phyloP scores from a whole-genome alignment of 192 early-diverging fungal genomes.

The Entrophospora sp. region DNA sequence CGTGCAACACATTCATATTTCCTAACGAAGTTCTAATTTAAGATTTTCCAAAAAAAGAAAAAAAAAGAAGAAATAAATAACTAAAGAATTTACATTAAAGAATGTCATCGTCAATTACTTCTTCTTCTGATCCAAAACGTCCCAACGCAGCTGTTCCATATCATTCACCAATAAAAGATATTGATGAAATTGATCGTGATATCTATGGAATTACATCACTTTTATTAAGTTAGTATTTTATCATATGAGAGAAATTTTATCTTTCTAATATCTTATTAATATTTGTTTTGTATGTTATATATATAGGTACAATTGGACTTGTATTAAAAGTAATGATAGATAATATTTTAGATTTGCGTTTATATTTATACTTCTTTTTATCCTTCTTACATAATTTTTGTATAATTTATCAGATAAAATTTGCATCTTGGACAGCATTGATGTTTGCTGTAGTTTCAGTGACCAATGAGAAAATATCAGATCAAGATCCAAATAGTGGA shows the following conservation, averaged over 20 bases:
- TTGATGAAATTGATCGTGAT: constrained; percentile 10
- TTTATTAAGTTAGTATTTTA: constrained; percentile 5
- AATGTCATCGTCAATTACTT: no score
- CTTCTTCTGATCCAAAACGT: background rate
- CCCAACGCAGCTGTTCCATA: background rate
- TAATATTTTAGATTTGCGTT: background rate
- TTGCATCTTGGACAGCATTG: background rate
- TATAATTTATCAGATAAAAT: constrained; percentile 1
- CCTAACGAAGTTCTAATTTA: no score
- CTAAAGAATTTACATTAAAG: no score
- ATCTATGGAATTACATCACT: background rate
- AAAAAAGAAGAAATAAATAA: no score
- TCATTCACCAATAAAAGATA: background rate
- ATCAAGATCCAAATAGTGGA: constrained; percentile 1
- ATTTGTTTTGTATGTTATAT: background rate
- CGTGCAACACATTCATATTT: no score
- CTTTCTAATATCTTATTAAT: background rate
- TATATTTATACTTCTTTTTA: background rate
- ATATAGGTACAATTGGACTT: background rate
- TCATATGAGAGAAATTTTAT: no score
- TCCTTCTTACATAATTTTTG: no score
- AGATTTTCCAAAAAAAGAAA: no score
- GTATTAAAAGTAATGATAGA: background rate
- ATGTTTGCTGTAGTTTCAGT: background rate
- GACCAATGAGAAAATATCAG: background rate